Evolutionary conservation across 257 asterid species (phyloP), one percentile per base, ranked within the genome.

Genomic region (Jacaranda mimosifolia): DNA sequence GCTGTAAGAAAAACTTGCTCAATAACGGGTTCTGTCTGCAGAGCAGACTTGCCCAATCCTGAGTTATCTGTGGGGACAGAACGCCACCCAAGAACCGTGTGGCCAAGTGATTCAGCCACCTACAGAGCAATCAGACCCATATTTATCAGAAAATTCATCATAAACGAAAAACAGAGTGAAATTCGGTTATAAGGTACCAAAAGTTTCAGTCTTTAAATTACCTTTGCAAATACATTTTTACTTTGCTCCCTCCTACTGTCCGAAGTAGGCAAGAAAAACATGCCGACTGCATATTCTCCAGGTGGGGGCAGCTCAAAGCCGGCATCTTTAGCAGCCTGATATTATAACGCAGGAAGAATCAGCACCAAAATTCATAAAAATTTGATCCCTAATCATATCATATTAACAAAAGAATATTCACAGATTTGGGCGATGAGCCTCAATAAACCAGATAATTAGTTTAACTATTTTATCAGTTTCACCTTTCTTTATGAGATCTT

Each of bases 21-120:
- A 74, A 91, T 89, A 46, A 96, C 72, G 45, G 99, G 99, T 82
- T 96, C 99, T 17, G 99, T 96, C 86, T 91, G 96, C 86, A 96
- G 76, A 73, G 99, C 99, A 85, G 99, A 86, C 70, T 87, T 83
- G 19, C 99, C 99, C 89, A 96, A 68, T 71, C 97, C 97, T n/a
- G 98, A 87, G 85, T 93, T 93, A 83, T 96, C 91, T 1, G 96
- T 96, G 73, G 97, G 98, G 68, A 96, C 97, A 19, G 81, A 70
- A 78, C 99, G 90, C 99, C 99, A 96, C 64, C 98, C 98, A 74
- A 96, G 97, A 58, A 96, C 98, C 1, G 91, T 84, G 79, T 96
- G 99, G 46, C 99, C 99, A 64, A 96, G 99, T 6, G 97, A 93
- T 83, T 96, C 98, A 65, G 99, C 99, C 60, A 96, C 98, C 99